These are phyloP conservation scores for Botrytis paeoniae DNA, from an alignment of 2,329 filamentous ascomycete genomes.

Conservation along the genomic window DNA sequence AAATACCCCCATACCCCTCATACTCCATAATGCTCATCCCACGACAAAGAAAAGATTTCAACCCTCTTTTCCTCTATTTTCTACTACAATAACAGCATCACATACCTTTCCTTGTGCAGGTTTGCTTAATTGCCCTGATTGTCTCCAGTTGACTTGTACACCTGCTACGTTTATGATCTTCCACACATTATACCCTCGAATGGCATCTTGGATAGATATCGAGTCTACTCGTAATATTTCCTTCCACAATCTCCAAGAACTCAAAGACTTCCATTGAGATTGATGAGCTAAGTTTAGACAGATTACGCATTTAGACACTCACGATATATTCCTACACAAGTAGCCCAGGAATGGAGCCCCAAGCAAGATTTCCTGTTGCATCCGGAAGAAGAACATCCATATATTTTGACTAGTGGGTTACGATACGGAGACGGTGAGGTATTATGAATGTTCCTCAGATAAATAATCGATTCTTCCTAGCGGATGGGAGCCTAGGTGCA, in stretches of 20 bases:
- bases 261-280: slow-evolving; percentile 38
- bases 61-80: slow-evolving; percentile 36
- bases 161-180: slow-evolving; percentile 44
- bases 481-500: neutral
- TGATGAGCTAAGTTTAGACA: slow-evolving; percentile 40
- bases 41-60: slow-evolving; percentile 42
- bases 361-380: slow-evolving; percentile 42
- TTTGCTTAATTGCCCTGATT: slow-evolving; percentile 38
- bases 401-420: slow-evolving; percentile 34
- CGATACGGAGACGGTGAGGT: neutral
- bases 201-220: slow-evolving; percentile 34
- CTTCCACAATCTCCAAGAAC: slow-evolving; percentile 39
- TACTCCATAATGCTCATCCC: neutral
- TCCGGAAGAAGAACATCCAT: slow-evolving; percentile 42
- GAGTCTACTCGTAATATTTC: slow-evolving; percentile 41
- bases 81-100: slow-evolving; percentile 38
- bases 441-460: neutral
- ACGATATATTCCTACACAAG: slow-evolving; percentile 38
- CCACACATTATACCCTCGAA: slow-evolving; percentile 41
- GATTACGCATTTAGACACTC: too few species aligned
- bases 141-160: slow-evolving; percentile 41
- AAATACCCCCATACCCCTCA: slow-evolving; percentile 15
- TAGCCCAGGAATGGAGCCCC: slow-evolving; percentile 39
- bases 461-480: neutral
- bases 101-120: slow-evolving; percentile 39